Evolutionary conservation across 306 rosid species (phyloP).

Genomic region (Cucumis melo): DNA sequence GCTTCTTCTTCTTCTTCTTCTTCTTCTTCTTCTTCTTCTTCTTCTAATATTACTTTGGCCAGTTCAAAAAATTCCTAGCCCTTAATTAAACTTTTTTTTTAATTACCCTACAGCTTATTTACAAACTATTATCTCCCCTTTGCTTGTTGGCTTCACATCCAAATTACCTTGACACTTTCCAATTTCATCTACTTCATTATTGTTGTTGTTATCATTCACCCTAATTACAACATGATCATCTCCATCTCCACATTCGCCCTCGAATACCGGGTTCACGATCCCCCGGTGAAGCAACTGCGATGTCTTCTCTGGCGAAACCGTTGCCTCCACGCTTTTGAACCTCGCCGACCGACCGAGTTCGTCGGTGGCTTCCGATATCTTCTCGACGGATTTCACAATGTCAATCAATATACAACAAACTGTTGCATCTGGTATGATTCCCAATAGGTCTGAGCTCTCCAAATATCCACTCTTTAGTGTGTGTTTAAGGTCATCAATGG

Average conservation of each 20-base stretch:
- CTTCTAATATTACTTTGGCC: not conserved
- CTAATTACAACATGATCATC: constrained; percentile 1
- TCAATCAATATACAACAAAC: constrained; percentile 52
- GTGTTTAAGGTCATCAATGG: constrained; percentile 42
- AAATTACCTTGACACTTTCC: not conserved
- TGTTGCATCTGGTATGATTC: constrained; percentile 45
- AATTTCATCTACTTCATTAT: not conserved
- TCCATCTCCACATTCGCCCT: not conserved
- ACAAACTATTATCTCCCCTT: not conserved
- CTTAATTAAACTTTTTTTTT: not conserved
- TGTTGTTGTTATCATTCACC: not conserved
- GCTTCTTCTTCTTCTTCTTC: not conserved
- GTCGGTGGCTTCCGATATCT: constrained; percentile 39
- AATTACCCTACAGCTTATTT: not conserved
- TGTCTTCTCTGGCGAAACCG: constrained; percentile 48
- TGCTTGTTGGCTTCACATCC: not conserved
- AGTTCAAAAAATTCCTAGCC: not conserved
- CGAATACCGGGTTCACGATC: constrained; percentile 43
- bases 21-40: not conserved
- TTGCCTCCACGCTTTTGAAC: constrained; percentile 37
- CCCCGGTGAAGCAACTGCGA: constrained; percentile 52
- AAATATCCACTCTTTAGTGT: constrained; percentile 24
- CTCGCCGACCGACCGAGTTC: constrained; percentile 56
- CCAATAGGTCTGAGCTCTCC: constrained; percentile 32
- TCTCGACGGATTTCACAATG: constrained; percentile 47